phyloP scores from a whole-genome alignment of 1,284 basidiomycete species.

The Gymnopus androsaceus region DNA sequence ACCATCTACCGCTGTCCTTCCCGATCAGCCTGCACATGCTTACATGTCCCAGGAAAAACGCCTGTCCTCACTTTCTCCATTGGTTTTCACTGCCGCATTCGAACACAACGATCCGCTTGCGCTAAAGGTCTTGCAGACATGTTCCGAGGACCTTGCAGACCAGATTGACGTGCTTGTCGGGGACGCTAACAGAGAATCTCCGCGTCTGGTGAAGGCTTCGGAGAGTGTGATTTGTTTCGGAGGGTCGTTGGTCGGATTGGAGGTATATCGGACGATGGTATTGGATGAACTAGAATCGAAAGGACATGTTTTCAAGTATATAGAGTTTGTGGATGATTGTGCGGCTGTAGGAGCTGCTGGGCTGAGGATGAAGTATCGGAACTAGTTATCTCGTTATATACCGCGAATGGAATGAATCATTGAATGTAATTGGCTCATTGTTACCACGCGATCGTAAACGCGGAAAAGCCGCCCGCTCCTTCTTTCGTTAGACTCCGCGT shows the following conservation, averaged over 20 bases:
- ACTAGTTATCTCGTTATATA: not conserved
- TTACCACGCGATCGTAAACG: not conserved
- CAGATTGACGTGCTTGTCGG: slow-evolving; percentile 60
- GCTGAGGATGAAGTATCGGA: slow-evolving; percentile 29
- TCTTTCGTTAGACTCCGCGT: too few species aligned
- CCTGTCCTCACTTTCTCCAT: slow-evolving; percentile 67
- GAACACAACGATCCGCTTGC: slow-evolving; percentile 62
- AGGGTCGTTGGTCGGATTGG: slow-evolving; percentile 67
- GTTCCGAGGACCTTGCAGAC: slow-evolving; percentile 57
- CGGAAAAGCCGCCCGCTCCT: not conserved
- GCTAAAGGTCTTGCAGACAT: slow-evolving; percentile 52
- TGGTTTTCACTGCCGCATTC: slow-evolving; percentile 75
- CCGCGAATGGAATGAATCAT: not conserved
- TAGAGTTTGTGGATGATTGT: slow-evolving; percentile 68
- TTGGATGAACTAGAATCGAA: slow-evolving; percentile 54
- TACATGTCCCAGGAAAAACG: slow-evolving; percentile 65
- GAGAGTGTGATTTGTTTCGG: slow-evolving; percentile 71
- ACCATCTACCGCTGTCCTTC: slow-evolving; percentile 20
- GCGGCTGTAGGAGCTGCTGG: slow-evolving; percentile 63
- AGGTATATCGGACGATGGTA: slow-evolving; percentile 60
- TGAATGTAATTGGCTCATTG: not conserved
- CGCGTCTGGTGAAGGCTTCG: slow-evolving; percentile 49
- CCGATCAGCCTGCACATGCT: slow-evolving; percentile 35
- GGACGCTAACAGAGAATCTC: slow-evolving; percentile 31
- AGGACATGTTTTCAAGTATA: slow-evolving; percentile 63